These are phyloP conservation scores for Lasiosphaeria miniovina DNA, from an alignment of 495 filamentous ascomycete species.

Conservation along the genomic window DNA sequence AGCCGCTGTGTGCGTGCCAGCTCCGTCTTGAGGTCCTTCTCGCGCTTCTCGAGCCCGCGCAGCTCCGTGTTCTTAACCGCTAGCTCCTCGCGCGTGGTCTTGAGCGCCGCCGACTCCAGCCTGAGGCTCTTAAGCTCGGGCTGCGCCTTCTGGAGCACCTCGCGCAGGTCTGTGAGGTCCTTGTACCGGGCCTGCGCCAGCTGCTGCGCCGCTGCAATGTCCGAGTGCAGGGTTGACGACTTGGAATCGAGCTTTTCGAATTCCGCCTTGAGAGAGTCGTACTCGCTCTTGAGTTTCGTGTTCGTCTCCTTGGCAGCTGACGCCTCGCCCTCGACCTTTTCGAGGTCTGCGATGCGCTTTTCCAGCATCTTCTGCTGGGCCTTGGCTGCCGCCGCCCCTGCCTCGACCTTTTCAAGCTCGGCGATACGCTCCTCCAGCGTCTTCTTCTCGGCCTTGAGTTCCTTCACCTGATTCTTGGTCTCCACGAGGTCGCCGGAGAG, in stretches of 20 bases:
- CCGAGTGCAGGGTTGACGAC: constrained; percentile 68
- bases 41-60: constrained; percentile 69
- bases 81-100: constrained; percentile 68
- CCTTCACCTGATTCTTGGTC: constrained; percentile 72
- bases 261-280: constrained; percentile 61
- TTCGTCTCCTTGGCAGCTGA: constrained; percentile 32
- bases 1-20: constrained; percentile 64
- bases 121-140: constrained; percentile 76
- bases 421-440: constrained; percentile 55
- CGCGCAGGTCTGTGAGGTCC: constrained; percentile 74
- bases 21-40: constrained; percentile 76
- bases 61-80: constrained; percentile 64
- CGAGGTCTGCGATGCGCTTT: constrained; percentile 61
- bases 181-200: constrained; percentile 83
- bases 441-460: constrained; percentile 43
- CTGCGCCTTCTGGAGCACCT: constrained; percentile 77
- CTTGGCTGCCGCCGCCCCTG: constrained; percentile 61
- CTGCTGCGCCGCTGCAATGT: constrained; percentile 81
- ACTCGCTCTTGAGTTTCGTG: constrained; percentile 53
- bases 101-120: constrained; percentile 70
- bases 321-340: constrained; percentile 51
- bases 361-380: constrained; percentile 47
- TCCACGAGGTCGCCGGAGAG: constrained; percentile 80
- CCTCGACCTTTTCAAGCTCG: constrained; percentile 78
- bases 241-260: constrained; percentile 73